Evolutionary conservation across 1,284 basidiomycete species (phyloP), one percentile per base, ranked within the genome.

Genomic region (Spongispora temasekensis): DNA sequence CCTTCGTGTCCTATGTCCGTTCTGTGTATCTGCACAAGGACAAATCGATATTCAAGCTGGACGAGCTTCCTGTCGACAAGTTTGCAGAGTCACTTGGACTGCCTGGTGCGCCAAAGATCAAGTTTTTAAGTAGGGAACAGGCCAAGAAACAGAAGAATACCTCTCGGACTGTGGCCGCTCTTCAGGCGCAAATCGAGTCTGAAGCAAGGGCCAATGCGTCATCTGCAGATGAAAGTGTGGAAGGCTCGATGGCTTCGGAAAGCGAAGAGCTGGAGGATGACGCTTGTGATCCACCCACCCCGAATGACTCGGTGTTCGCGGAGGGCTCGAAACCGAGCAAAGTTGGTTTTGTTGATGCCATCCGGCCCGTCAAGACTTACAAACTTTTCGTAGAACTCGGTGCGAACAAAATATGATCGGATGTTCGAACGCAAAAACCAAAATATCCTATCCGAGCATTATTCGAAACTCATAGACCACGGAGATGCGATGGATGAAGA

Each of bases 401-500:
- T 95, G 0, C 85, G 93, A 59, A 98, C 97, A 5, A 98, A 97
- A 78, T 98, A 98, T 75, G 97, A 99, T 75, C 88, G 95, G 56
- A 98, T 99, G 94, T 99, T 99, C 72, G 92, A 93, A 71, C 88
- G 97, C 61, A 96, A 94, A 76, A 98, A 98, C 75, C 96, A 98
- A 76, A 91, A 89, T 65, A 91, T 98, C 56, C 84, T 98, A 21
- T 95, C 95, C 0, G 86, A 90, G 64, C 96, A 98, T 75, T 98
- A 98, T 78, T 84, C 82, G 60, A 95, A 94, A 70, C 88, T 99
- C 55, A 81, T 98, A 58, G 91, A 94, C 61, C 89, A 90, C 30
- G 83, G 81, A 54, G 75, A 72, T 27, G 76, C 71, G 1, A 81
- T 70, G 17, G 81, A 83, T 28, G 86, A 83, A 17, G 90, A 89